Percentiles rank a stretch among this genome's conserved stretches.
phyloP scores from a whole-genome alignment of 2,329 filamentous ascomycete species.

The Intubia oerlemansii region DNA sequence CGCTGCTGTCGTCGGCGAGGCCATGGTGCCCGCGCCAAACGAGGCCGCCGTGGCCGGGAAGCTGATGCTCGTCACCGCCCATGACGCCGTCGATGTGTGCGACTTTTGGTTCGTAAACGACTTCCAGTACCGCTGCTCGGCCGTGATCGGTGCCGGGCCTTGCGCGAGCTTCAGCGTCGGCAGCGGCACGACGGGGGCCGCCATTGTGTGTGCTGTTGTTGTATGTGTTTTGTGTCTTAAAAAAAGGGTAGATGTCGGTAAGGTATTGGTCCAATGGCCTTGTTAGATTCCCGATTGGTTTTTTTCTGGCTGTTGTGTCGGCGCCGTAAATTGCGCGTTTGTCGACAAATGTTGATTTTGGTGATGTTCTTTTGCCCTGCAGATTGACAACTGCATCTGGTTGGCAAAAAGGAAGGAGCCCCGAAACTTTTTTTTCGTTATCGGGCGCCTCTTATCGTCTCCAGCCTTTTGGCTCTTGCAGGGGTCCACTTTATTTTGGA shows the following conservation, averaged over 20 bases:
- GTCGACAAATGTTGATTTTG: no score
- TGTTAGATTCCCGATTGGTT: no score
- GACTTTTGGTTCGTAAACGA: slow-evolving; percentile 82
- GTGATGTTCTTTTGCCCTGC: not conserved
- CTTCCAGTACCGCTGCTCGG: slow-evolving; percentile 92
- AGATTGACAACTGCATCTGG: not conserved
- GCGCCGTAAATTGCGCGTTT: no score
- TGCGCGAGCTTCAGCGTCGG: slow-evolving; percentile 65
- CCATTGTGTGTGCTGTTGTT: slow-evolving; percentile 34
- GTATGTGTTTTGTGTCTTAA: not conserved
- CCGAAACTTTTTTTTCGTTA: not conserved
- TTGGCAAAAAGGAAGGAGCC: not conserved
- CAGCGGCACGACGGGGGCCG: slow-evolving; percentile 63
- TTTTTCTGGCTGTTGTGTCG: no score
- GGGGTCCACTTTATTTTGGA: no score
- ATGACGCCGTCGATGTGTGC: slow-evolving; percentile 76
- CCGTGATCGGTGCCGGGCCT: slow-evolving; percentile 62
- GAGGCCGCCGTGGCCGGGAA: slow-evolving; percentile 31
- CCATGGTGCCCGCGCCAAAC: slow-evolving; percentile 9
- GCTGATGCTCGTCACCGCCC: slow-evolving; percentile 78
- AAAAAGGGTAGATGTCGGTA: not conserved
- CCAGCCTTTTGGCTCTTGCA: no score
- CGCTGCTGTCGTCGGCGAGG: slow-evolving; percentile 18
- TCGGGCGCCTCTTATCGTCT: no score
- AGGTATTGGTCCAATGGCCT: no score